phyloP scores from a whole-genome alignment of 164 flowering plant species.

The Tinospora cordifolia region DNA sequence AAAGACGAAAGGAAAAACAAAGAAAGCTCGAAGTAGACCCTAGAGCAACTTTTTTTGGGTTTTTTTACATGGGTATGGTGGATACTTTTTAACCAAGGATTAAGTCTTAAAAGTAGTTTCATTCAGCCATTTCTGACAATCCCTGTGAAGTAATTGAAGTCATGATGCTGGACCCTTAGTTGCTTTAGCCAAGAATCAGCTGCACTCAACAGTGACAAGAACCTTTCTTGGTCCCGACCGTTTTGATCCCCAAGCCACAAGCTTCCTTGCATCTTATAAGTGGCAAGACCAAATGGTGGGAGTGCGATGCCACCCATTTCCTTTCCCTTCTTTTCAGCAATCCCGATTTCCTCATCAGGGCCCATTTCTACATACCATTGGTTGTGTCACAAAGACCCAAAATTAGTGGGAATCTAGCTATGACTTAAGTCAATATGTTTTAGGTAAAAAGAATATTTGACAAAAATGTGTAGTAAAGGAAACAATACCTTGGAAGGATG shows the following conservation, averaged over 20 bases:
- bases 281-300: constrained; percentile 79
- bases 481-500: constrained; percentile 79
- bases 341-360: constrained; percentile 34
- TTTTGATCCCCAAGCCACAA: constrained; percentile 61
- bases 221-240: constrained; percentile 64
- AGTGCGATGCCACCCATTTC: constrained; percentile 54
- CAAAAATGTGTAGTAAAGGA: not conserved
- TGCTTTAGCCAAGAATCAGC: constrained; percentile 99
- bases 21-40: not conserved
- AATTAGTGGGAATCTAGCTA: not conserved
- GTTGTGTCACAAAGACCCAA: not conserved
- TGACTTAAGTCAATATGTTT: not conserved
- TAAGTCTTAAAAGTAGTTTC: not conserved
- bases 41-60: not conserved
- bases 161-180: constrained; percentile 85
- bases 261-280: constrained; percentile 87
- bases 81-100: not conserved
- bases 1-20: not conserved
- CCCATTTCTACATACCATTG: constrained; percentile 39
- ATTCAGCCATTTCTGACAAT: constrained; percentile 42
- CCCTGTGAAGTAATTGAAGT: constrained; percentile 74
- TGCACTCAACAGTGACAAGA: constrained; percentile 60
- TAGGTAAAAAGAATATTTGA: not conserved
- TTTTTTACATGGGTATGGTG: constrained; percentile 2
- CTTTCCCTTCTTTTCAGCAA: constrained; percentile 33